A percentile compares a stretch with the other conserved stretches of the same genome.
These are phyloP conservation scores for Stephania japonica DNA, from an alignment of 164 flowering plant species.

Conservation along the genomic window DNA sequence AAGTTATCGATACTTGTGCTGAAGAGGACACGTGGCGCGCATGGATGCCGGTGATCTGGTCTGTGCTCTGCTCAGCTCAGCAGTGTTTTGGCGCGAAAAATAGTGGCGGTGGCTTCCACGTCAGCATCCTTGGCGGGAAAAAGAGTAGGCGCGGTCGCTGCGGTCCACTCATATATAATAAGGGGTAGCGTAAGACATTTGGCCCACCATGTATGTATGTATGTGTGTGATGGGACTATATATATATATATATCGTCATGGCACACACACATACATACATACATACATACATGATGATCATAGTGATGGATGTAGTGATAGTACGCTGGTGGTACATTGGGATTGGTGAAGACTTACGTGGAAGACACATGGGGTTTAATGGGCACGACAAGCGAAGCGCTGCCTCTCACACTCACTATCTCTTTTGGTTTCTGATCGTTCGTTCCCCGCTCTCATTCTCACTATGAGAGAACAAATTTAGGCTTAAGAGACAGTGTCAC, in stretches of 20 bases:
- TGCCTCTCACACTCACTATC: no score
- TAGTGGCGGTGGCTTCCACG: not conserved
- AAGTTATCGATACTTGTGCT: not conserved
- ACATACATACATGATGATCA: not conserved
- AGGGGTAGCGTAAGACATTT: slow-evolving; percentile 3
- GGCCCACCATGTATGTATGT: no score
- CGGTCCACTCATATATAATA: slow-evolving; percentile 7
- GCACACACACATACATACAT: not conserved
- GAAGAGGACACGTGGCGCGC: not conserved
- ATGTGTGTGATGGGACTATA: no score
- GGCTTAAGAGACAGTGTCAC: no score
- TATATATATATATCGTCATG: no score
- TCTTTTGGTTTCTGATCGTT: no score
- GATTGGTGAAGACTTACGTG: not conserved
- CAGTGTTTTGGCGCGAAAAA: slow-evolving; percentile 2
- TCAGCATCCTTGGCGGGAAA: slow-evolving; percentile 5
- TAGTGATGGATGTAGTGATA: no score
- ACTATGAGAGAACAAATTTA: no score
- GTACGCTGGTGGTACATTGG: not conserved
- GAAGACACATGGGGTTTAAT: no score
- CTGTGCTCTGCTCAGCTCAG: not conserved
- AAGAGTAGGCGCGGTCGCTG: not conserved
- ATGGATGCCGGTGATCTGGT: not conserved
- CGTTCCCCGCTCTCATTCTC: no score
- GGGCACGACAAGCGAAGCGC: no score